A percentile compares a stretch with the other conserved stretches of the same genome.
These are phyloP conservation scores for Candida ulmi DNA, from an alignment of 805 yeast species.

Conservation along the genomic window DNA sequence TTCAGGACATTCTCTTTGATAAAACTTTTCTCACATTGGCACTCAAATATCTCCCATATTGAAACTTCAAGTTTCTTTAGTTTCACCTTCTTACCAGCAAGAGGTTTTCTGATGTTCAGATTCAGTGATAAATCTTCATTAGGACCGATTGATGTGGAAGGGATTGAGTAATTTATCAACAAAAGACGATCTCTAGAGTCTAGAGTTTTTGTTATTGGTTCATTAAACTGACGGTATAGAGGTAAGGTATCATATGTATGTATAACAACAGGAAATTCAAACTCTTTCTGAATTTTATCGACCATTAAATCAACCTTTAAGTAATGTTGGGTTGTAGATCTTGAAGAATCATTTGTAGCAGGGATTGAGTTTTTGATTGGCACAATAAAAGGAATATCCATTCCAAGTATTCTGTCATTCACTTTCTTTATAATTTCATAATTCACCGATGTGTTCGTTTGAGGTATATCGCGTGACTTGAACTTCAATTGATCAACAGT, in stretches of 20 bases:
- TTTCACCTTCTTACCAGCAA: constrained; percentile 32
- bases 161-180: constrained; percentile 39
- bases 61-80: constrained; percentile 35
- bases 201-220: constrained; percentile 39
- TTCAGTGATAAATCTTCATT: constrained; percentile 40
- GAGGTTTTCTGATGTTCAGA: constrained; percentile 27
- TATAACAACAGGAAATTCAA: constrained; percentile 45
- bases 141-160: constrained; percentile 54
- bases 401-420: constrained; percentile 39
- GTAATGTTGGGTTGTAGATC: constrained; percentile 40
- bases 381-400: constrained; percentile 55
- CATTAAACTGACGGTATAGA: constrained; percentile 36
- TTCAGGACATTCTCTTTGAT: constrained; percentile 36
- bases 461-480: constrained; percentile 32
- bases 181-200: constrained; percentile 45
- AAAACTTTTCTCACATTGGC: constrained; percentile 31
- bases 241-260: constrained; percentile 56
- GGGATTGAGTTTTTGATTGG: constrained; percentile 49
- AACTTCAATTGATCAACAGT: constrained; percentile 44
- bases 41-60: constrained; percentile 47
- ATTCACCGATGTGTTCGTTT: constrained; percentile 23
- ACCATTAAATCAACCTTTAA: constrained; percentile 29
- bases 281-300: constrained; percentile 8
- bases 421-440: constrained; percentile 31
- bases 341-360: constrained; percentile 44